Percentiles rank a stretch among this genome's conserved stretches.
phyloP scores from a whole-genome alignment of 495 filamentous ascomycete species.

The Cenococcum geophilum region DNA sequence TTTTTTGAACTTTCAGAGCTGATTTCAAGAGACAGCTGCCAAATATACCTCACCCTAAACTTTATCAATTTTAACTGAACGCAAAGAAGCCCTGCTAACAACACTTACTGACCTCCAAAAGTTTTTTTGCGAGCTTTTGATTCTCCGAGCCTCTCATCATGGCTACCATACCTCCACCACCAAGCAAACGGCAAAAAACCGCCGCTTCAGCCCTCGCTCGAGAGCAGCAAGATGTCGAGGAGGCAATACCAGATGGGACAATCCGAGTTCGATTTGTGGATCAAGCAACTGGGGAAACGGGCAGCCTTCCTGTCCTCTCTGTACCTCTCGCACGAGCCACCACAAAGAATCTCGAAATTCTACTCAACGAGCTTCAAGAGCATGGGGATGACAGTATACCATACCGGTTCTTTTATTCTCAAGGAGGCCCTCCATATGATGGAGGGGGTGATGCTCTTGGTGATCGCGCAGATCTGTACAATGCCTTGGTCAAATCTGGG shows the following conservation, averaged over 20 bases:
- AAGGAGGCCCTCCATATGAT: constrained; percentile 5
- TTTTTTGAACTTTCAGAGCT: constrained; percentile 1
- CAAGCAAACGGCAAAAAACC: constrained; percentile 80
- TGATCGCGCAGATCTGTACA: constrained; percentile 61
- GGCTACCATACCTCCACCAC: constrained; percentile 84
- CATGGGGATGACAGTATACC: constrained; percentile 74
- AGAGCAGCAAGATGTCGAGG: constrained; percentile 65
- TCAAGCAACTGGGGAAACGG: constrained; percentile 63
- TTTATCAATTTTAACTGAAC: no score
- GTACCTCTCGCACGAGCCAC: constrained; percentile 81
- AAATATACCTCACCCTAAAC: no score
- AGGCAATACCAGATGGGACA: constrained; percentile 61
- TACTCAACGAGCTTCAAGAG: constrained; percentile 84
- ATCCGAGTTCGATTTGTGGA: constrained; percentile 86
- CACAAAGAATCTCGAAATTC: constrained; percentile 79
- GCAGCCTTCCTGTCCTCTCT: constrained; percentile 60
- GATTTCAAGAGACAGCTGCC: no score
- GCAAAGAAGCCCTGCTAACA: no score
- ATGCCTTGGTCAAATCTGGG: constrained; percentile 57
- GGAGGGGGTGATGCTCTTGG: constrained; percentile 25
- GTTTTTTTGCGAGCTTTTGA: no score
- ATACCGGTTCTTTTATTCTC: constrained; percentile 64
- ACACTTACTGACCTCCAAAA: no score
- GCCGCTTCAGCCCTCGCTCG: constrained; percentile 65
- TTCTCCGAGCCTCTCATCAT: constrained; percentile 45